Conservation (phyloP, 164 flowering plant genomes). For the Brasenia schreberi region DNA sequence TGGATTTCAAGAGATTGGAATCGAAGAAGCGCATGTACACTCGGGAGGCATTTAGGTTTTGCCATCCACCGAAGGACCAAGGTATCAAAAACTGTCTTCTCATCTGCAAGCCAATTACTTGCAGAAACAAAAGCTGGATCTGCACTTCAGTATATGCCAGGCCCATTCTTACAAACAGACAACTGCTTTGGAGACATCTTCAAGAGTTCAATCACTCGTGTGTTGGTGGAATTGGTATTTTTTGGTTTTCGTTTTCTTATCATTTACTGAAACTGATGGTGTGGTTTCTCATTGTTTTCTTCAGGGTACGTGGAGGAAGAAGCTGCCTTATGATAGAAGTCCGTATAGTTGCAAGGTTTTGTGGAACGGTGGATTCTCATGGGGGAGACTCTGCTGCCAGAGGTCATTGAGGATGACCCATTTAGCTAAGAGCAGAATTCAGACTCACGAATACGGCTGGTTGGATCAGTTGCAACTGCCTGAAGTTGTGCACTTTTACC, state of each 20-base stretch:
- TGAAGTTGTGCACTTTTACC: slow-evolving; percentile 57
- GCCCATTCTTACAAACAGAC: too few relatives aligned
- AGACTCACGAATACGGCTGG: background rate
- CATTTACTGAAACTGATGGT: too few relatives aligned
- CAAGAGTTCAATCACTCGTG: too few relatives aligned
- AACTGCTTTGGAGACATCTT: too few relatives aligned
- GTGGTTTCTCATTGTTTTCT: background rate
- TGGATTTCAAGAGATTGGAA: too few relatives aligned
- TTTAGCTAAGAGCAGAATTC: background rate
- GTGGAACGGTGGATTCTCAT: background rate
- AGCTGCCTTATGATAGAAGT: background rate
- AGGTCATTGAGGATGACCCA: background rate
- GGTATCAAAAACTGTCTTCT: too few relatives aligned
- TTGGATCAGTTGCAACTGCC: background rate
- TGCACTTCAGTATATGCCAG: too few relatives aligned
- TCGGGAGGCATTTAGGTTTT: too few relatives aligned
- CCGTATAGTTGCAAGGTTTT: background rate
- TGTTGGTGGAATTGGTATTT: background rate
- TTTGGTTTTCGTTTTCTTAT: background rate
- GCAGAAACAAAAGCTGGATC: too few relatives aligned
- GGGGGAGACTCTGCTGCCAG: background rate
- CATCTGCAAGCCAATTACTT: too few relatives aligned
- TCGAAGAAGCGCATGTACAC: too few relatives aligned
- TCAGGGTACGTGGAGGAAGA: background rate
- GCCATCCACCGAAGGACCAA: too few relatives aligned